These are phyloP conservation scores for Hsuehochloa calcarea DNA, from an alignment of 176 grass and related monocot genomes.

Conservation along the genomic window DNA sequence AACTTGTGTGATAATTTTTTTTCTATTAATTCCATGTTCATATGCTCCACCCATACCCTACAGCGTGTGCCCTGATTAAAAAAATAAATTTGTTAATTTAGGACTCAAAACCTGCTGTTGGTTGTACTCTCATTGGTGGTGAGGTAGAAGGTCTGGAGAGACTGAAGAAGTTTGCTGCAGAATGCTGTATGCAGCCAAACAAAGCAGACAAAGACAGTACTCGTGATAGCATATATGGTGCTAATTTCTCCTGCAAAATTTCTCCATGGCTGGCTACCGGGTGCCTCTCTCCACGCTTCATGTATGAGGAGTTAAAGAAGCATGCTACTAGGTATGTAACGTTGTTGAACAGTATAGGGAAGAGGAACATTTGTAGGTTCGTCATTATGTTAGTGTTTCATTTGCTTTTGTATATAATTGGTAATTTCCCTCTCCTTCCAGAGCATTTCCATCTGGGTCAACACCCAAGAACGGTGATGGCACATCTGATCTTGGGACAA, in stretches of 20 bases:
- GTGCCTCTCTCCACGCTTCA: conserved; percentile 93
- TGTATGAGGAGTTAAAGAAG: conserved; percentile 97
- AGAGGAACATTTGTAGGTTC: background rate
- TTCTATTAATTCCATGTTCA: background rate
- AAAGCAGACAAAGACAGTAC: conserved; percentile 58
- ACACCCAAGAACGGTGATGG: conserved; percentile 38
- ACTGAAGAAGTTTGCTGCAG: conserved; percentile 77
- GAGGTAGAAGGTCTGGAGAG: conserved; percentile 84
- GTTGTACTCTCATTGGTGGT: conserved; percentile 72
- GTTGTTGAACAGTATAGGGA: background rate
- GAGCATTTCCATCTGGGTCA: conserved; percentile 46
- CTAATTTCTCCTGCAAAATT: conserved; percentile 98
- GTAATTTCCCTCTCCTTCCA: conserved; percentile 8
- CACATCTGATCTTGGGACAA: conserved; percentile 68
- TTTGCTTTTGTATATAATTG: conserved; percentile 16
- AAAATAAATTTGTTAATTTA: conserved; percentile 33
- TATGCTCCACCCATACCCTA: background rate
- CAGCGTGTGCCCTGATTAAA: background rate
- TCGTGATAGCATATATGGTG: conserved; percentile 78
- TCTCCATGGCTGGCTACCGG: conserved; percentile 93
- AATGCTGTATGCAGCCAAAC: conserved; percentile 63
- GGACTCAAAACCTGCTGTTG: conserved; percentile 63
- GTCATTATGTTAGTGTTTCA: background rate
- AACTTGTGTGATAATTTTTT: background rate
- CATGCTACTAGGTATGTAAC: conserved; percentile 61